Conservation (phyloP, 2,329 filamentous ascomycete genomes). For the Teratosphaeria epicoccoides region DNA sequence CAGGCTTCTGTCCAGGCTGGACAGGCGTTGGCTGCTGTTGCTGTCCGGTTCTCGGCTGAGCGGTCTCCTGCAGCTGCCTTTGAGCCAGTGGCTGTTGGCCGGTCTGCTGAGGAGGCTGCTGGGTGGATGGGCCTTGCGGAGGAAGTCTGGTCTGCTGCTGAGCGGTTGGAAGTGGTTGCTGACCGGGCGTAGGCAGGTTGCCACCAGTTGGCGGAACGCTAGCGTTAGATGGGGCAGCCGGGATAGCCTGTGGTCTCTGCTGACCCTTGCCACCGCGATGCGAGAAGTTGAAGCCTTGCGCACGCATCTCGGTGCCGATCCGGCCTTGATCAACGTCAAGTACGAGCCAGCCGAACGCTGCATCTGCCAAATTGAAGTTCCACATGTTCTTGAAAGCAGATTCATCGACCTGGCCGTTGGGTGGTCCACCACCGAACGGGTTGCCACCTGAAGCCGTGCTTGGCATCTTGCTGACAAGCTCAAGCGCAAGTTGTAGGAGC, state of each 20-base stretch:
- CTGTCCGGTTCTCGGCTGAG: conserved; percentile 13
- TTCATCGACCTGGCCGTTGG: conserved; percentile 86
- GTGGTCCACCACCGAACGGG: conserved; percentile 79
- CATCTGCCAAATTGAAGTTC: conserved; percentile 98
- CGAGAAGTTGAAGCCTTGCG: conserved; percentile 98
- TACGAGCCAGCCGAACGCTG: conserved; percentile 91
- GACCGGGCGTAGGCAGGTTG: conserved; percentile 30
- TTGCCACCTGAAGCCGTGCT: conserved; percentile 89
- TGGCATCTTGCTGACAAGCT: conserved; percentile 97
- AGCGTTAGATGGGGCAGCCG: conserved; percentile 28
- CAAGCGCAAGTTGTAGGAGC: conserved; percentile 78
- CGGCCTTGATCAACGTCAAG: conserved; percentile 90
- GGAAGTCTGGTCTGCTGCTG: conserved; percentile 27
- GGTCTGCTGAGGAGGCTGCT: conserved; percentile 18
- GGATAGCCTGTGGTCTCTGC: conserved; percentile 29
- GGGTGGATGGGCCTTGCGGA: conserved; percentile 22
- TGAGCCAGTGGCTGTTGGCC: conserved; percentile 17
- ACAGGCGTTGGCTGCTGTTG: conserved; percentile 35
- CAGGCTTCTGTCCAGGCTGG: conserved; percentile 26
- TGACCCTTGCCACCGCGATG: conserved; percentile 71
- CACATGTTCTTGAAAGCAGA: conserved; percentile 99
- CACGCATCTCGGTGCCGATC: conserved; percentile 96
- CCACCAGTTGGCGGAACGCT: conserved; percentile 28
- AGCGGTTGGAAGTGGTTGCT: conserved; percentile 22
- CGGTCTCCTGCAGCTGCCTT: conserved; percentile 20